phyloP scores from a whole-genome alignment of 495 filamentous ascomycete species.

The Pyronema omphalodes region DNA sequence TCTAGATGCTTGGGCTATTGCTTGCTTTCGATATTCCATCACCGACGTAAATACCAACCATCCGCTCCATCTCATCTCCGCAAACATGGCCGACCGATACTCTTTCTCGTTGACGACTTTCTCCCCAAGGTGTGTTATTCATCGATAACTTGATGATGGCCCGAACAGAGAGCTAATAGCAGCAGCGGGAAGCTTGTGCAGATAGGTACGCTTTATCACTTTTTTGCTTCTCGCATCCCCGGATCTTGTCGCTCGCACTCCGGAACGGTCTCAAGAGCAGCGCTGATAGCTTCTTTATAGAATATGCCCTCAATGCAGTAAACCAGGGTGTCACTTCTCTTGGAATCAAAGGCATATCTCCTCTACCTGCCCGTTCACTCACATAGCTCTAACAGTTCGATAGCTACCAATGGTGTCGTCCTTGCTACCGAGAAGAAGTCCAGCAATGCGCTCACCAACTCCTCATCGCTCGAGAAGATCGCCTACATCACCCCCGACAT shows the following conservation, averaged over 20 bases:
- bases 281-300: constrained; percentile 32
- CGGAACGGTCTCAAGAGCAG: constrained; percentile 3
- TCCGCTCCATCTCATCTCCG: not conserved
- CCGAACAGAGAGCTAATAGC: constrained; percentile 2
- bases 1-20: not conserved
- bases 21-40: not conserved
- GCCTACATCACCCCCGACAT: constrained; percentile 96
- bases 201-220: constrained; percentile 32
- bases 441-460: constrained; percentile 87
- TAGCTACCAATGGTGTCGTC: constrained; percentile 96
- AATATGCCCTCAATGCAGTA: constrained; percentile 97
- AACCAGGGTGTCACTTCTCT: constrained; percentile 98
- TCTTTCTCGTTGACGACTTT: constrained; percentile 99
- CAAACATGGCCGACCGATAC: constrained; percentile 87
- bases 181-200: constrained; percentile 29
- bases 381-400: constrained; percentile 7
- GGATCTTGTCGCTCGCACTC: not conserved
- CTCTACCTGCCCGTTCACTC: not conserved
- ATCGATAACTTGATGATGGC: constrained; percentile 9
- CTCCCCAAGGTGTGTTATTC: constrained; percentile 73
- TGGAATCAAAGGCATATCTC: constrained; percentile 73
- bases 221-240: not conserved
- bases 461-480: constrained; percentile 89
- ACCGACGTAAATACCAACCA: not conserved
- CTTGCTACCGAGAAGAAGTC: constrained; percentile 99